These are phyloP conservation scores for Anthostomella pinea DNA, from an alignment of 2,329 filamentous ascomycete genomes.

Conservation along the genomic window DNA sequence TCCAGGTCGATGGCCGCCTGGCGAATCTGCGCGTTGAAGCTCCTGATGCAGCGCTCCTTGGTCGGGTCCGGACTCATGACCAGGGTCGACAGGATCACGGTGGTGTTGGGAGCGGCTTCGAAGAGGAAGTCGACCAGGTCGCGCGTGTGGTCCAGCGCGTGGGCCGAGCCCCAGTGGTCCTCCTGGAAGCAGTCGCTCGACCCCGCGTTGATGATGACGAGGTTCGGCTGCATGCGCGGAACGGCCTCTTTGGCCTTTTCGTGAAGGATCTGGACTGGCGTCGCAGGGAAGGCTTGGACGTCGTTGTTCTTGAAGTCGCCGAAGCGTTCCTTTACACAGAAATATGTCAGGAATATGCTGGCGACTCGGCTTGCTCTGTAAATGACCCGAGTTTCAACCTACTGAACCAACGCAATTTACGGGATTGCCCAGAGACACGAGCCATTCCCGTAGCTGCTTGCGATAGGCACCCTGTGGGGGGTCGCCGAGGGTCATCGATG, in stretches of 20 bases:
- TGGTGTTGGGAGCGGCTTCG: conserved; percentile 21
- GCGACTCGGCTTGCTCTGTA: not conserved
- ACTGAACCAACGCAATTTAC: conserved; percentile 21
- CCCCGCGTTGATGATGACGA: conserved; percentile 28
- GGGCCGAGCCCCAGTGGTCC: conserved; percentile 23
- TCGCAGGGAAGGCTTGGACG: conserved; percentile 26
- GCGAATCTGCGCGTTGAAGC: conserved; percentile 30
- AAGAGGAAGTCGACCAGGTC: conserved; percentile 27
- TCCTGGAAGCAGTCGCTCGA: conserved; percentile 30
- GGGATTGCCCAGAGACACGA: conserved; percentile 17
- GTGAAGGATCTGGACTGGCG: conserved; percentile 25
- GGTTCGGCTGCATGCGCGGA: conserved; percentile 25
- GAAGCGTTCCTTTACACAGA: conserved; percentile 14
- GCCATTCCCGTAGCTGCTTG: conserved; percentile 19
- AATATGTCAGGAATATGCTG: not conserved
- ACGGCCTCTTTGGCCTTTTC: conserved; percentile 23
- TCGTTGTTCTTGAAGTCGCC: conserved; percentile 30
- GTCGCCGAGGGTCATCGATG: conserved; percentile 18
- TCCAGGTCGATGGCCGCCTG: conserved; percentile 24
- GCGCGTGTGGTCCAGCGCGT: conserved; percentile 22
- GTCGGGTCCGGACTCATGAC: conserved; percentile 22
- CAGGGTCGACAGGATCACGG: conserved; percentile 28
- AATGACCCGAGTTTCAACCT: conserved; percentile 3
- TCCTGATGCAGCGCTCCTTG: conserved; percentile 27
- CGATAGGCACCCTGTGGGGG: conserved; percentile 18